Evolutionary conservation across 495 filamentous ascomycete genomes (phyloP).

Genomic region (Penicillium bovifimosum): DNA sequence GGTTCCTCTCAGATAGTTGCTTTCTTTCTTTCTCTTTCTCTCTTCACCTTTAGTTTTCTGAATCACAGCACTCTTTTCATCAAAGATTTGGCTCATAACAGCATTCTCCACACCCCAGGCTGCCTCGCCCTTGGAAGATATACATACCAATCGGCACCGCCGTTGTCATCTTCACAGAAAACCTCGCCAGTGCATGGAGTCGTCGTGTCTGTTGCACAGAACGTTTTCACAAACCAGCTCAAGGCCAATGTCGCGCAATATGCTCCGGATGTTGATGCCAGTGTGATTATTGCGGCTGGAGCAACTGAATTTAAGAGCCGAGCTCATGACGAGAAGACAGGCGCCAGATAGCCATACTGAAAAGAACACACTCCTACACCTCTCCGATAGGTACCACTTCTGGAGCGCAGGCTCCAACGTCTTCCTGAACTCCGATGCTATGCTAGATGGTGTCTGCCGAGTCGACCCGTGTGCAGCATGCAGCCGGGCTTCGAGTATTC

Average conservation of each 20-base stretch:
- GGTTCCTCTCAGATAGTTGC: no score
- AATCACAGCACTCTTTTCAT: no score
- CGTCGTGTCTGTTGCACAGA: background rate
- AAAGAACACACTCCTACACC: no score
- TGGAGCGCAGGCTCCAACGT: no score
- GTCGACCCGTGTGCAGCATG: no score
- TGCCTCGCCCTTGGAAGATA: slow-evolving; percentile 30
- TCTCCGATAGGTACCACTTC: no score
- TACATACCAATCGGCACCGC: background rate
- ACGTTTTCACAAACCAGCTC: background rate
- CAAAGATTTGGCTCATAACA: slow-evolving; percentile 25
- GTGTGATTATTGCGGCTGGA: background rate
- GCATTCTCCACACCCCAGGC: slow-evolving; percentile 29
- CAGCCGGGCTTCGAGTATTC: no score
- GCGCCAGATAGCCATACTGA: no score
- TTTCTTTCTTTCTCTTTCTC: no score
- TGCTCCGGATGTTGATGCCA: background rate
- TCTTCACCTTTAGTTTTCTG: slow-evolving; percentile 22
- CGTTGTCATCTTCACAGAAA: background rate
- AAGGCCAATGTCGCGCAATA: background rate
- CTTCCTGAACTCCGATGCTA: no score
- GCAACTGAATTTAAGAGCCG: background rate
- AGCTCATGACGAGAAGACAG: no score
- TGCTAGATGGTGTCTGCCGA: no score
- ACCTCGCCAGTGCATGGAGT: background rate